These are phyloP conservation scores for Salmacisia buchloeana DNA, from an alignment of 1,284 basidiomycete genomes.

Conservation along the genomic window DNA sequence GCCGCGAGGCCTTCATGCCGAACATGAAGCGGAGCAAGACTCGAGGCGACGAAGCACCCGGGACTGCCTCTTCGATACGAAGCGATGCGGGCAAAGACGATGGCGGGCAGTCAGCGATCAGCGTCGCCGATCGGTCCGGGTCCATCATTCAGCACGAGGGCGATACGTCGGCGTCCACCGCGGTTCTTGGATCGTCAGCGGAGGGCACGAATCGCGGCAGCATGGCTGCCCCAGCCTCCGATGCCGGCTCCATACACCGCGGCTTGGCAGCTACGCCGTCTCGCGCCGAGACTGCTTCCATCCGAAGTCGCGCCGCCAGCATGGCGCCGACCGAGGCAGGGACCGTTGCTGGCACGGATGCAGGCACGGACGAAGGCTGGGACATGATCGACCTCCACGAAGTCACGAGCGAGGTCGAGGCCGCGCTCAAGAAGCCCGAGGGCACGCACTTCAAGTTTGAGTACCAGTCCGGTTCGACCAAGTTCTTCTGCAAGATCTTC, in stretches of 20 bases:
- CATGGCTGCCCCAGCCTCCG: not conserved
- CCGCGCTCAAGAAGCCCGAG: conserved; percentile 32
- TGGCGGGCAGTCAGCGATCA: not conserved
- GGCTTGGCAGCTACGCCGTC: not conserved
- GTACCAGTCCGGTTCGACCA: conserved; percentile 64
- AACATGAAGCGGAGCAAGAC: conserved; percentile 55
- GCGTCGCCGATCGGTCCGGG: not conserved
- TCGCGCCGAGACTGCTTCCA: not conserved
- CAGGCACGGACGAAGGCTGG: conserved; percentile 20
- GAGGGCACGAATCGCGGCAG: too few species aligned
- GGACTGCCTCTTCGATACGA: too few species aligned
- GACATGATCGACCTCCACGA: conserved; percentile 22
- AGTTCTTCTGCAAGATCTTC: conserved; percentile 83
- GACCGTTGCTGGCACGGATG: not conserved
- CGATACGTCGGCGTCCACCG: not conserved
- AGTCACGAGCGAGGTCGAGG: conserved; percentile 25
- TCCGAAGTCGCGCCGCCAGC: not conserved
- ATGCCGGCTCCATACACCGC: too few species aligned
- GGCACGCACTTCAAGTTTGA: conserved; percentile 48
- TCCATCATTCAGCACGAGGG: not conserved
- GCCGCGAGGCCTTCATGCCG: conserved; percentile 64
- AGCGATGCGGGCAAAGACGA: not conserved
- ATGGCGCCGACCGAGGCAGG: not conserved
- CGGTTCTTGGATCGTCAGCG: too few species aligned
- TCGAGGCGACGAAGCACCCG: not conserved